Percentiles rank a stretch among this genome's conserved stretches.
Conservation (phyloP, 2,329 filamentous ascomycete genomes). For the Shiraia sp. region DNA sequence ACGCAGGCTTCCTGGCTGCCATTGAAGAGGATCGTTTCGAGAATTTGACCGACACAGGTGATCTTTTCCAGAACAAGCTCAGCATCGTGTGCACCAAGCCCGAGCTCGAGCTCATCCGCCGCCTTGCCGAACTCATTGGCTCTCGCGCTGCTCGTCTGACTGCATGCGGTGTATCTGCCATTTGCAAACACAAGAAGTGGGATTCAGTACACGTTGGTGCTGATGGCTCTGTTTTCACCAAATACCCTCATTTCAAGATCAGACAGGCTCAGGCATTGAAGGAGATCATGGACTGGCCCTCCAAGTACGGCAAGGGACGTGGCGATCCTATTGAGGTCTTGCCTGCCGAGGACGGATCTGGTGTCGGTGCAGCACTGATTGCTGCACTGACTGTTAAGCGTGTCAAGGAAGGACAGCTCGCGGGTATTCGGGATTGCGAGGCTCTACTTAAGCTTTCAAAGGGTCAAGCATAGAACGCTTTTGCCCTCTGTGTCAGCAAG, state of each 20-base stretch:
- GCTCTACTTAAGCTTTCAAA: slow-evolving; percentile 44
- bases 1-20: slow-evolving; percentile 88
- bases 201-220: slow-evolving; percentile 89
- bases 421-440: slow-evolving; percentile 59
- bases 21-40: slow-evolving; percentile 97
- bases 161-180: slow-evolving; percentile 91
- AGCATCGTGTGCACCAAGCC: slow-evolving; percentile 70
- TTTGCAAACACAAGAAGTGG: slow-evolving; percentile 95
- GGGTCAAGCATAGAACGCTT: slow-evolving; percentile 5
- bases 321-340: slow-evolving; percentile 79
- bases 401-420: slow-evolving; percentile 61
- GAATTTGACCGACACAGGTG: slow-evolving; percentile 86
- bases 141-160: slow-evolving; percentile 92
- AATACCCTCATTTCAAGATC: slow-evolving; percentile 97
- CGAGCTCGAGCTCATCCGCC: slow-evolving; percentile 87
- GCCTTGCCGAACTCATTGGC: slow-evolving; percentile 89
- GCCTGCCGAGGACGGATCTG: slow-evolving; percentile 91
- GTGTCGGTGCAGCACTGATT: slow-evolving; percentile 96
- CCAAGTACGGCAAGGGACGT: slow-evolving; percentile 69
- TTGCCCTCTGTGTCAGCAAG: neutral
- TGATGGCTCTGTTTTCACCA: slow-evolving; percentile 97
- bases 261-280: slow-evolving; percentile 86
- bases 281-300: slow-evolving; percentile 94
- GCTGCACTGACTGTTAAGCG: slow-evolving; percentile 71
- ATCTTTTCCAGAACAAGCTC: slow-evolving; percentile 79